Base-by-base conservation (phyloP, 768 basidiomycete species). In the Leccinellum rugosiceps region DNA sequence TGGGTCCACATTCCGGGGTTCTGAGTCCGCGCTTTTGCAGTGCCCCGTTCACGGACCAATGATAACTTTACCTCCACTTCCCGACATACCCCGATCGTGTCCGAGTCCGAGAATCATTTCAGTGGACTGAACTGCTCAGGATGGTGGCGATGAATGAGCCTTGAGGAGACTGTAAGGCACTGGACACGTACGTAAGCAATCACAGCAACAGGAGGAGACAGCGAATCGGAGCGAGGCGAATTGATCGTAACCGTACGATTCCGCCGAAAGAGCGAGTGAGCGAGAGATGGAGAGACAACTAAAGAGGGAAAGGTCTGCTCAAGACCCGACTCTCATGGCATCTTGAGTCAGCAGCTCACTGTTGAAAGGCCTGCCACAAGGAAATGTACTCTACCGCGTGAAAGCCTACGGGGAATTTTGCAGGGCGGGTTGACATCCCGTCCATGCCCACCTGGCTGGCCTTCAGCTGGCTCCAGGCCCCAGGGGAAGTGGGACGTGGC, bases 121-220 rank as follows among this genome's bases (percentile, higher is more conserved):
- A 41, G 19, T n/a, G n/a, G n/a, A n/a, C n/a, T 31, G 41, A 49
- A 31, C 30, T 56, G 58, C 21, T 58, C 57, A 28, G 30, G 30
- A 41, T 35, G 44, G 67, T 67, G 66, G 66, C 66, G 28, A 50
- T 68, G 66, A 57, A 58, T 19, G 50, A 7, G 53, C 65, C 65
- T 60, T 55, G 56, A 55, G 65, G 66, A 55, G 34, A 31, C 52
- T 58, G 23, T 47, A 58, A 62, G 66, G 60, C 14, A 55, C 54
- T 11, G 23, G 6, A 3, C 13, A 50, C 14, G 21, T 59, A 68
- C 56, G 1, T 45, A 56, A 65, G 34, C 19, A 15, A 14, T 3
- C 38, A 45, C 52, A 38, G 26, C 21, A 30, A 32, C 31, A 50
- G 25, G 44, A 47, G 48, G 35, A 5, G 44, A 28, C 41, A 25